These are phyloP conservation scores for Daldinia grandis DNA, from an alignment of 495 filamentous ascomycete genomes.

Conservation along the genomic window DNA sequence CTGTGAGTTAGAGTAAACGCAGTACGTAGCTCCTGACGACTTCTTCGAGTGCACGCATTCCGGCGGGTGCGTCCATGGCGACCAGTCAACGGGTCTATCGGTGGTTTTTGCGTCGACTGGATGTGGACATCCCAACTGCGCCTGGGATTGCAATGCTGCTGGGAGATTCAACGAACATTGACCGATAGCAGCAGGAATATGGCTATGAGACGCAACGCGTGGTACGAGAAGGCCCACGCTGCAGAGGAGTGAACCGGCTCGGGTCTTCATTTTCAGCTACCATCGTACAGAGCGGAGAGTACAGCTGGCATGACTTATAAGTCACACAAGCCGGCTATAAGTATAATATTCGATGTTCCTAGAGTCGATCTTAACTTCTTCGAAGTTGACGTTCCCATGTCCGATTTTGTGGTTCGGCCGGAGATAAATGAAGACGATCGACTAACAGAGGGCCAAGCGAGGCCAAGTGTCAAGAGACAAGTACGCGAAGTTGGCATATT, in stretches of 20 bases:
- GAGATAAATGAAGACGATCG: constrained; percentile 16
- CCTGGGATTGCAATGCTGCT: constrained; percentile 20
- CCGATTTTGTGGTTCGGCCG: constrained; percentile 11
- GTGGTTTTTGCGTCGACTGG: constrained; percentile 34
- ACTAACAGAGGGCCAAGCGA: constrained; percentile 19
- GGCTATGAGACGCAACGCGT: not conserved
- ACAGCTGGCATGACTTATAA: not conserved
- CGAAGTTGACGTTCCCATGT: constrained; percentile 5
- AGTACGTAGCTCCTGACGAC: constrained; percentile 39
- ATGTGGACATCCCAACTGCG: constrained; percentile 37
- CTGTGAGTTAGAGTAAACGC: constrained; percentile 50
- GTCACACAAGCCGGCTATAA: constrained; percentile 6
- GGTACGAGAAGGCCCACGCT: constrained; percentile 9
- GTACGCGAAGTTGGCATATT: not conserved
- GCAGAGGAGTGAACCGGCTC: not conserved
- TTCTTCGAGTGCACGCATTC: constrained; percentile 39
- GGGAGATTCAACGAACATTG: constrained; percentile 29
- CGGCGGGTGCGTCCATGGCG: constrained; percentile 51
- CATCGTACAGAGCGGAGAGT: constrained; percentile 1
- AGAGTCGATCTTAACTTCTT: constrained; percentile 25
- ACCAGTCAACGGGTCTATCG: constrained; percentile 37
- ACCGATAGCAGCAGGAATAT: constrained; percentile 5
- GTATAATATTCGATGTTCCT: not conserved
- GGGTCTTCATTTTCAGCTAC: constrained; percentile 23
- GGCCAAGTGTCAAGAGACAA: constrained; percentile 14